Evolutionary conservation across 495 filamentous ascomycete species (phyloP), one percentile per base, ranked within the genome.

Genomic region (Neurospora tetraspora): DNA sequence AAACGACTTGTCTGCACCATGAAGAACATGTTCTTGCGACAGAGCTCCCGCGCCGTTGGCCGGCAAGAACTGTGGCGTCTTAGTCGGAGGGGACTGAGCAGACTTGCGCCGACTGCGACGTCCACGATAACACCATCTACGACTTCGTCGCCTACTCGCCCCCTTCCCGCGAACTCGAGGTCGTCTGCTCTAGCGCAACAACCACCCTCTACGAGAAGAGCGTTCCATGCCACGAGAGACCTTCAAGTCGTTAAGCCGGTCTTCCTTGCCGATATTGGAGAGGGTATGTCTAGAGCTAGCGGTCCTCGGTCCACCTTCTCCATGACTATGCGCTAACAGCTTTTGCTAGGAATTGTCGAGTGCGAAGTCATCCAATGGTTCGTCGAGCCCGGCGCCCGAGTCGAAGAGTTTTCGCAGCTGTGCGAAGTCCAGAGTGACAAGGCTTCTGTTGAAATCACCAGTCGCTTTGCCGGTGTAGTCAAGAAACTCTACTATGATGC

Each of bases 321-420:
- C 23, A n/a, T 39, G 1, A 6, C 34, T 16, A 34, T 40, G 31
- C 8, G 40, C 45, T 69, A 69, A 71, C 39, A 27, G 65, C 47
- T 68, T 73, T 59, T 45, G 4, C 20, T 72, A 97, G 94, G 96
- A 69, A 99, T 98, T 78, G 93, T 94, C 75, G 96, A 99, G 83
- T 96, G 96, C 81, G 95, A 98, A 81, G 93, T 99, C 78, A 98
- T 98, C 76, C 96, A 98, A 85, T 99, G 96, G 96, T 99, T 98
- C 81, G 96, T 98, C 73, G 91, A 97, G 81, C 94, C 97, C 70
- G 94, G 92, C 69, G 96, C 96, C 34, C 90, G 93, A 71, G 94
- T 99, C 76, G 94, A 98, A 84, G 94, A 99, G 82, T 99, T 97
- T 88, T 95, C 96, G 79, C 95, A 93, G 71, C 83, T 99, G 43